A percentile compares a stretch with the other conserved stretches of the same genome.
Evolutionary conservation across 306 rosid species (phyloP).

Genomic region (Quercus suber): DNA sequence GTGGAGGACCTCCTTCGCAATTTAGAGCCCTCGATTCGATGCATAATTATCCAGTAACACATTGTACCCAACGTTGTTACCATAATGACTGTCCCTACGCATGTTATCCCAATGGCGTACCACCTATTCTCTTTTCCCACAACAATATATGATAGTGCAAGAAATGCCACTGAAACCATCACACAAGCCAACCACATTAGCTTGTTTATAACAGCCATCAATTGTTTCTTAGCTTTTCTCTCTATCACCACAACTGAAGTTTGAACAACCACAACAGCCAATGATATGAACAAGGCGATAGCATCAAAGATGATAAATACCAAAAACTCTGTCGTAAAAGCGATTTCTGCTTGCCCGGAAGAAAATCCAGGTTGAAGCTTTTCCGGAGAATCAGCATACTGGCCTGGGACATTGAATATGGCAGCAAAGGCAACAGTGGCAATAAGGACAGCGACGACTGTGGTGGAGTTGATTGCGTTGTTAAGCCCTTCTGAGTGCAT

Average conservation of each 20-base stretch:
- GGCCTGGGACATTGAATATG: conserved; percentile 70
- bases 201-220: conserved; percentile 75
- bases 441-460: conserved; percentile 73
- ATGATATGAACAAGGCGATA: conserved; percentile 70
- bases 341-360: conserved; percentile 59
- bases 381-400: conserved; percentile 21
- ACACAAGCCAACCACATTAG: conserved; percentile 84
- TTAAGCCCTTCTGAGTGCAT: conserved; percentile 79
- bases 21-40: conserved; percentile 57
- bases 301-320: conserved; percentile 69
- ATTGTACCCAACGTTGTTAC: conserved; percentile 68
- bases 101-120: conserved; percentile 63
- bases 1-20: conserved; percentile 52
- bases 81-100: conserved; percentile 70
- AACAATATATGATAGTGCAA: conserved; percentile 70
- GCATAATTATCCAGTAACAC: conserved; percentile 66
- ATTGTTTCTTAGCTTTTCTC: conserved; percentile 57
- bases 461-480: conserved; percentile 79
- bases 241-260: conserved; percentile 70
- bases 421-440: conserved; percentile 88
- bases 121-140: conserved; percentile 56
- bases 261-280: conserved; percentile 85
- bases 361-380: conserved; percentile 27
- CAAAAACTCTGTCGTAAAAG: conserved; percentile 35
- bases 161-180: conserved; percentile 67